phyloP scores from a whole-genome alignment of 1,284 basidiomycete genomes.

The Ustilago cynodontis region DNA sequence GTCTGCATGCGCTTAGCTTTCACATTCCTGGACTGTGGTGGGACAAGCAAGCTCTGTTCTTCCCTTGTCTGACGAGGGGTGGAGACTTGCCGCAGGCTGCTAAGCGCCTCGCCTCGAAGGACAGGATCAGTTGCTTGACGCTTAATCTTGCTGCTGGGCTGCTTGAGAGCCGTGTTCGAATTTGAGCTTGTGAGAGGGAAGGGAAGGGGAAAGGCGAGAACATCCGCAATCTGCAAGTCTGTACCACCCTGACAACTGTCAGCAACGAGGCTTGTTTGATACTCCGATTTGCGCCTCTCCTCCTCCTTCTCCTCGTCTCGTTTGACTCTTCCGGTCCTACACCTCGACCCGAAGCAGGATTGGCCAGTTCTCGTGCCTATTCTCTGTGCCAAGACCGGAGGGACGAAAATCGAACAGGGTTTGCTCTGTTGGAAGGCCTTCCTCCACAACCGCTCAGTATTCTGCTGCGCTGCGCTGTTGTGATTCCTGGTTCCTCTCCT shows the following conservation, averaged over 20 bases:
- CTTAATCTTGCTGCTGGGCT: background rate
- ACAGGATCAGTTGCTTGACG: background rate
- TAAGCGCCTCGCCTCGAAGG: background rate
- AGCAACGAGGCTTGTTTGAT: conserved; percentile 9
- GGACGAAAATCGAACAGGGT: background rate
- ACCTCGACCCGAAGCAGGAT: background rate
- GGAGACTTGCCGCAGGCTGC: background rate
- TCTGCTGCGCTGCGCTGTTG: background rate
- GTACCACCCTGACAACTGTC: conserved; percentile 9
- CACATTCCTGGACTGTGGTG: background rate
- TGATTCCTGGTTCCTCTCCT: background rate
- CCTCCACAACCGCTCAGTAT: background rate
- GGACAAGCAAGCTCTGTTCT: background rate
- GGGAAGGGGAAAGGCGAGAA: background rate
- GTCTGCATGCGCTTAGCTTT: background rate
- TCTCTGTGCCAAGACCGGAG: background rate
- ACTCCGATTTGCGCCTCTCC: background rate
- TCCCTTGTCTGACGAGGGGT: background rate
- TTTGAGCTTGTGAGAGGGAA: background rate
- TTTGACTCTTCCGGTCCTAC: background rate
- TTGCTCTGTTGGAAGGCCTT: background rate
- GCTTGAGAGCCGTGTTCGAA: background rate
- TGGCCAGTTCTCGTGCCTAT: background rate
- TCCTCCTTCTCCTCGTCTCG: background rate
- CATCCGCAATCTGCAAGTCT: background rate